A percentile compares a stretch with the other conserved stretches of the same genome.
Evolutionary conservation across 139 green algal genomes (phyloP).

Genomic region (Pseudopediastrum boryanum): DNA sequence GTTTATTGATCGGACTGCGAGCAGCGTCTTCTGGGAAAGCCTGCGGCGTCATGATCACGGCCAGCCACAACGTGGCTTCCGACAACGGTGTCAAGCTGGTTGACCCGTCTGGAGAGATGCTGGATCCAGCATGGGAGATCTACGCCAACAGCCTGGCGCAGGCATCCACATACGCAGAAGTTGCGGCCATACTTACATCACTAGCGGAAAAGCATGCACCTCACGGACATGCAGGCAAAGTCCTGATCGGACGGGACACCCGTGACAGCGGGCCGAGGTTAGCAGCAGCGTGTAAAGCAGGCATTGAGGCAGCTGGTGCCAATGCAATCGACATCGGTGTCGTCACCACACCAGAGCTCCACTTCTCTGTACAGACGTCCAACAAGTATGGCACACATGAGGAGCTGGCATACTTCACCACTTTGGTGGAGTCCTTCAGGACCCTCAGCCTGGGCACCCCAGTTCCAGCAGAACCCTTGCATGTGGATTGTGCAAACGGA

Average conservation of each 20-base stretch:
- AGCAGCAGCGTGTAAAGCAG: conserved; percentile 58
- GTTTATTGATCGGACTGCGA: conserved; percentile 80
- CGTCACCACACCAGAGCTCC: conserved; percentile 95
- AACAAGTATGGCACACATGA: neutral
- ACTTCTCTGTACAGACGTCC: conserved; percentile 72
- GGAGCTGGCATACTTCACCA: conserved; percentile 62
- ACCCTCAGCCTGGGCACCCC: neutral
- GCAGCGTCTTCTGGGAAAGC: conserved; percentile 35
- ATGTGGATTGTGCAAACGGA: conserved; percentile 95
- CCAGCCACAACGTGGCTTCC: conserved; percentile 91
- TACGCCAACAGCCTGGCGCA: conserved; percentile 79
- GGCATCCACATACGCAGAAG: conserved; percentile 46
- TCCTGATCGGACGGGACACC: conserved; percentile 83
- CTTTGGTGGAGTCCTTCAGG: conserved; percentile 57
- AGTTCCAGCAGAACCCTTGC: conserved; percentile 33
- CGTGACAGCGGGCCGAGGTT: conserved; percentile 72
- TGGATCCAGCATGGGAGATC: conserved; percentile 66
- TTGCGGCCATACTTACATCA: conserved; percentile 35
- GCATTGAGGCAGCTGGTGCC: conserved; percentile 61
- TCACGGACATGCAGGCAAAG: conserved; percentile 22
- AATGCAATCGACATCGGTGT: conserved; percentile 57
- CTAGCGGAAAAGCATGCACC: conserved; percentile 1
- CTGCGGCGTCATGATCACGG: conserved; percentile 95
- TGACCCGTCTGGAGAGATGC: conserved; percentile 84
- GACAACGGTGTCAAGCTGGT: conserved; percentile 98